Conservation (phyloP, 768 basidiomycete genomes). For the Wakefieldia striispora region DNA sequence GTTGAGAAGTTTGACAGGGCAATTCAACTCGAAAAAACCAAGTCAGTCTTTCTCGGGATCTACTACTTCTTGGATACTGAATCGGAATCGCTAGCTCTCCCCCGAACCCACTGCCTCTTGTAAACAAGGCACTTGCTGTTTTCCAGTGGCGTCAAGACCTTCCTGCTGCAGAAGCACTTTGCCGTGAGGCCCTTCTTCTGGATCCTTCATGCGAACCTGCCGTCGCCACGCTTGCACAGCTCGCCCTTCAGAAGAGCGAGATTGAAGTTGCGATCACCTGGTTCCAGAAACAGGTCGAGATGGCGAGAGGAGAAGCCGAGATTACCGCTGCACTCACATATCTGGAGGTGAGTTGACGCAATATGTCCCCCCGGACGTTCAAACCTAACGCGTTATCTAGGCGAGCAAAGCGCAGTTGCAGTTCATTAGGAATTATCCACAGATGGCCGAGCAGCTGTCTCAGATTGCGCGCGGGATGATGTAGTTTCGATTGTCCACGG, state of each 20-base stretch:
- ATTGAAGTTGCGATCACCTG: conserved; percentile 82
- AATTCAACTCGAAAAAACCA: conserved; percentile 80
- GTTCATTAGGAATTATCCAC: conserved; percentile 81
- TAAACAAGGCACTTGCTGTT: conserved; percentile 96
- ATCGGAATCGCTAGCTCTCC: conserved; percentile 38
- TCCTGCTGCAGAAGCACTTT: conserved; percentile 75
- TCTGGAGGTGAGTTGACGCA: conserved; percentile 56
- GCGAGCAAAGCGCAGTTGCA: conserved; percentile 81
- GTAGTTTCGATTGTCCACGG: conserved; percentile 13
- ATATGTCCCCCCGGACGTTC: background rate
- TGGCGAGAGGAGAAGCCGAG: conserved; percentile 91
- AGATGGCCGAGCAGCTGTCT: conserved; percentile 70
- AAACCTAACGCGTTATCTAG: conserved; percentile 35
- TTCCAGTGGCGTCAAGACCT: conserved; percentile 97
- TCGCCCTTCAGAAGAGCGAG: conserved; percentile 87
- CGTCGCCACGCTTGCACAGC: conserved; percentile 91
- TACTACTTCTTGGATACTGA: background rate
- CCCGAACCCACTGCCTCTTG: conserved; percentile 85
- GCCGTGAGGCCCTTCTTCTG: conserved; percentile 81
- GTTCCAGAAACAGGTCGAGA: conserved; percentile 80
- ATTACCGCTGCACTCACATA: conserved; percentile 75
- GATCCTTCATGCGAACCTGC: conserved; percentile 97
- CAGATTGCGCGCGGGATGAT: conserved; percentile 44
- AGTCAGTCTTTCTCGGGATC: conserved; percentile 40
- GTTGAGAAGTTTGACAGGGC: conserved; percentile 92